Percentiles rank a stretch among this genome's conserved stretches.
Conservation (phyloP, 257 asterid species). For the Phtheirospermum japonicum region DNA sequence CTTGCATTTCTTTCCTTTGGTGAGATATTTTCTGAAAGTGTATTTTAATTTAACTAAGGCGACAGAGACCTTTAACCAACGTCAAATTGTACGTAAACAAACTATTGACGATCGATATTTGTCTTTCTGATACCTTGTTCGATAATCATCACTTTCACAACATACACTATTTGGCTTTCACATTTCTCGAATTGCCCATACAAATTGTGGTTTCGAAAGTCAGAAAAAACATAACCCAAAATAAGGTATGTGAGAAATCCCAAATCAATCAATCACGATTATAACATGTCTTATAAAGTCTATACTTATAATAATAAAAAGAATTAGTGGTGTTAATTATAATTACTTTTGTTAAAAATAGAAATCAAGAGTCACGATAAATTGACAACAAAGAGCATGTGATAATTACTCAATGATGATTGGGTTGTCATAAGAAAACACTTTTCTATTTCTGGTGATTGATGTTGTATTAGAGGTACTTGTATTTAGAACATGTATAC, state of each 20-base stretch:
- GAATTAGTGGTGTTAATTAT: too few species aligned
- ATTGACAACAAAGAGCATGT: too few species aligned
- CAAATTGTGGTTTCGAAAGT: slow-evolving; percentile 21
- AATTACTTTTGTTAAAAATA: too few species aligned
- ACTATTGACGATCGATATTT: slow-evolving; percentile 18
- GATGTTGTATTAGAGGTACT: too few species aligned
- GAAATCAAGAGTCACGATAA: neutral
- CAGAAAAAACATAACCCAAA: slow-evolving; percentile 8
- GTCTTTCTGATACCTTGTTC: slow-evolving; percentile 5
- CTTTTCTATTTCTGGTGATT: too few species aligned
- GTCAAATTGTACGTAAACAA: slow-evolving; percentile 22
- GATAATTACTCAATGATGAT: too few species aligned
- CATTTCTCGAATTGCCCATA: slow-evolving; percentile 19
- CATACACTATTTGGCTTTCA: slow-evolving; percentile 4
- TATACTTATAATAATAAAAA: too few species aligned
- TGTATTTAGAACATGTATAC: too few species aligned
- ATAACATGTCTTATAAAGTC: too few species aligned
- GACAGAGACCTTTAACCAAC: slow-evolving; percentile 21
- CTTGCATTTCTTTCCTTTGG: neutral
- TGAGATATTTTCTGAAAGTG: neutral
- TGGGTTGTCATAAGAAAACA: too few species aligned
- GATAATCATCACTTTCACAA: slow-evolving; percentile 17
- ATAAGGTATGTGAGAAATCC: too few species aligned
- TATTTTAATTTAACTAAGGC: slow-evolving; percentile 1
- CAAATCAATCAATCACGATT: too few species aligned